phyloP scores from a whole-genome alignment of 2,329 filamentous ascomycete species.

The Aspergillus fumigatus region DNA sequence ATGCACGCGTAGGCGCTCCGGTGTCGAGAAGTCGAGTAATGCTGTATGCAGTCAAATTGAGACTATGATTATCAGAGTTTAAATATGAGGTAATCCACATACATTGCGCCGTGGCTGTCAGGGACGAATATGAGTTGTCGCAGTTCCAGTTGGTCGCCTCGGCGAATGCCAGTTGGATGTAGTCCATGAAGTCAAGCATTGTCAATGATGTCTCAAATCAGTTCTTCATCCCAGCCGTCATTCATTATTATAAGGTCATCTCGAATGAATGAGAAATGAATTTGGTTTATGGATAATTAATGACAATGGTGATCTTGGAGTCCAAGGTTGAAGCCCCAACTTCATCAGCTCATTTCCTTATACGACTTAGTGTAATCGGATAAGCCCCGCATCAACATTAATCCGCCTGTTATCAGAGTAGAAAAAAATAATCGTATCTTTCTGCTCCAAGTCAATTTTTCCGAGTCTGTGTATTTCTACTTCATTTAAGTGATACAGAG shows the following conservation, averaged over 20 bases:
- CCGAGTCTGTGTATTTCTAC: slow-evolving; percentile 11
- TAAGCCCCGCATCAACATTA: slow-evolving; percentile 35
- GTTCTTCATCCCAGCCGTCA: not conserved
- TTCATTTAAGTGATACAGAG: not conserved
- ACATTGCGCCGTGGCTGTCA: slow-evolving; percentile 82
- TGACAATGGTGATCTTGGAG: slow-evolving; percentile 1
- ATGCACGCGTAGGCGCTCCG: slow-evolving; percentile 75
- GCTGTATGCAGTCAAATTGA: slow-evolving; percentile 45
- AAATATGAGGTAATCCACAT: slow-evolving; percentile 19
- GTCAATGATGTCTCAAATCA: slow-evolving; percentile 17
- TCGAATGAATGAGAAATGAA: not conserved
- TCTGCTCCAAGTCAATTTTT: slow-evolving; percentile 16
- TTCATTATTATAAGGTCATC: not conserved
- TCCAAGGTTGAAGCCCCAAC: slow-evolving; percentile 3
- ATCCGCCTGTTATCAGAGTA: slow-evolving; percentile 38
- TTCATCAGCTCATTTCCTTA: slow-evolving; percentile 29
- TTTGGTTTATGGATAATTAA: not conserved
- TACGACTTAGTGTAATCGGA: slow-evolving; percentile 30
- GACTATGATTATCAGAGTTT: slow-evolving; percentile 3
- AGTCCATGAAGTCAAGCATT: slow-evolving; percentile 98
- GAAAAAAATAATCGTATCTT: slow-evolving; percentile 31
- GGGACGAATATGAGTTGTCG: slow-evolving; percentile 84
- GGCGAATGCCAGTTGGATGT: slow-evolving; percentile 88
- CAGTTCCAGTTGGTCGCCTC: slow-evolving; percentile 81
- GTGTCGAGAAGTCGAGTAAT: slow-evolving; percentile 82